Conservation (phyloP, 108 stramenopile genomes). For the Nitzschia sp. region DNA sequence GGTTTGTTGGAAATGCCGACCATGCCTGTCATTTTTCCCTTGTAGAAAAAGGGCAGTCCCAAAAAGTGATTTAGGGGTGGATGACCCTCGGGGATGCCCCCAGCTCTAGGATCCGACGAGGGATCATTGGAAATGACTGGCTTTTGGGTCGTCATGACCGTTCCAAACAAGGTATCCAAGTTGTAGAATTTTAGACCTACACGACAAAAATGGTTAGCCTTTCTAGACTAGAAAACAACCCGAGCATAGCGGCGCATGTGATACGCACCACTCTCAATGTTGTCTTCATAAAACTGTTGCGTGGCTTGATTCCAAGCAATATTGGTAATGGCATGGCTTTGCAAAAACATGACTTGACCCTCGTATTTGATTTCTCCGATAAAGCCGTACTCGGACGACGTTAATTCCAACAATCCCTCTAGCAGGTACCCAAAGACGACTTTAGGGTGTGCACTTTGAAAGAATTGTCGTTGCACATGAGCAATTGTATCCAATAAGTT, state of each 20-base stretch:
- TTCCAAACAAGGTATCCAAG: conserved; percentile 27
- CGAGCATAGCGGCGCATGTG: not conserved
- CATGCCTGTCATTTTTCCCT: conserved; percentile 28
- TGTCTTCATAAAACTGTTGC: conserved; percentile 21
- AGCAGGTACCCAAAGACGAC: conserved; percentile 27
- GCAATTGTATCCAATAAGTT: conserved; percentile 26
- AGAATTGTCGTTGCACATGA: conserved; percentile 26
- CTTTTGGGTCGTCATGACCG: conserved; percentile 21
- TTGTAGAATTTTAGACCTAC: conserved; percentile 27
- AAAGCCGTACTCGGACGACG: conserved; percentile 30
- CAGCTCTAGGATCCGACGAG: not conserved
- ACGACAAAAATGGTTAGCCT: not conserved
- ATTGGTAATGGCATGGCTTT: conserved; percentile 37
- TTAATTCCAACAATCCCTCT: conserved; percentile 29
- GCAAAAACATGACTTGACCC: conserved; percentile 20
- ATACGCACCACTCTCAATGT: conserved; percentile 11
- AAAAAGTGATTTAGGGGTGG: conserved; percentile 32
- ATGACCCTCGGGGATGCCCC: conserved; percentile 28
- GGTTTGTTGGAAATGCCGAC: conserved; percentile 40
- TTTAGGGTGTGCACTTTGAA: conserved; percentile 12
- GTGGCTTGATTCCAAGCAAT: conserved; percentile 33
- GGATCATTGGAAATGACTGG: conserved; percentile 25
- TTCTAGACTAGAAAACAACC: not conserved
- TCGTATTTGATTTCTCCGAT: conserved; percentile 40
- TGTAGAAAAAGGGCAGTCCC: conserved; percentile 34